Percentiles rank a stretch among this genome's conserved stretches.
Evolutionary conservation across 495 filamentous ascomycete species (phyloP).

Genomic region (Wilcoxina mikolae): DNA sequence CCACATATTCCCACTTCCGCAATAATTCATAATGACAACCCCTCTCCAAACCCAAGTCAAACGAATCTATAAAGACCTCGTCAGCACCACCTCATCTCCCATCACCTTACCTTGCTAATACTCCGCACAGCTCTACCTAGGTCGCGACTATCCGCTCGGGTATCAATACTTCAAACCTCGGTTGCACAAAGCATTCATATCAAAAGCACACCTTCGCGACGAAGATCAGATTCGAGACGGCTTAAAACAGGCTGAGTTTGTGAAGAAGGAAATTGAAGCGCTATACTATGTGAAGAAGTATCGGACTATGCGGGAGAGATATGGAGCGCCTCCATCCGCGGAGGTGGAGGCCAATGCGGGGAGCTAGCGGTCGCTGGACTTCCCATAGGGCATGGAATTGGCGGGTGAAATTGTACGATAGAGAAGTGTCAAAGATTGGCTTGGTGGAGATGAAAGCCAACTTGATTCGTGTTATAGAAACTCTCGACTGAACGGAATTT

Average conservation of each 20-base stretch:
- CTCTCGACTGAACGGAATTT: no score
- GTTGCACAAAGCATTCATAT: conserved; percentile 70
- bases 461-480: no score
- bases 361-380: no score
- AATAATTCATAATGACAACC: neutral
- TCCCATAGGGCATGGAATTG: no score
- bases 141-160: conserved; percentile 74
- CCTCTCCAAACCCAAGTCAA: conserved; percentile 68
- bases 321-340: conserved; percentile 34
- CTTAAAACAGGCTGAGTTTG: conserved; percentile 66
- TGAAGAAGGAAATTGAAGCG: conserved; percentile 87
- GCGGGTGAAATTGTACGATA: no score
- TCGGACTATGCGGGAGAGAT: conserved; percentile 70
- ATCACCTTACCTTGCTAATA: neutral
- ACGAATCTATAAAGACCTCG: conserved; percentile 68
- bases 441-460: no score
- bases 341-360: neutral
- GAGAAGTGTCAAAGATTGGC: no score
- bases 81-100: conserved; percentile 26
- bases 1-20: no score
- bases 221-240: conserved; percentile 59
- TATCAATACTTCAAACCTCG: conserved; percentile 69
- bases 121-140: conserved; percentile 45
- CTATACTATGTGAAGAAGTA: conserved; percentile 96
- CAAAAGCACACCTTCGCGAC: conserved; percentile 53